Percentiles rank a stretch among this genome's conserved stretches.
These are phyloP conservation scores for Pneumocystis canis DNA, from an alignment of 1,139 yeast species.

Conservation along the genomic window DNA sequence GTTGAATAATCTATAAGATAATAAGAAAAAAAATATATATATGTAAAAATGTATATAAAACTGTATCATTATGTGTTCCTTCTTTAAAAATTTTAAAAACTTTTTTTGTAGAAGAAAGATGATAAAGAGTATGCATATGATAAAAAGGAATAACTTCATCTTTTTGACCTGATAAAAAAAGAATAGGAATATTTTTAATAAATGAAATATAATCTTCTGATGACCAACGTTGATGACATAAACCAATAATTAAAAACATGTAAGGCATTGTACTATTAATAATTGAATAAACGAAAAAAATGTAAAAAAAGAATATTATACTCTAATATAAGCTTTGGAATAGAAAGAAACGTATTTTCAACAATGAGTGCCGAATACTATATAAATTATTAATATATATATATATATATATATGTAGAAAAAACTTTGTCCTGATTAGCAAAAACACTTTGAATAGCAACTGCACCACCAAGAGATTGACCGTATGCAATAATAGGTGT, in stretches of 20 bases:
- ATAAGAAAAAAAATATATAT: neutral
- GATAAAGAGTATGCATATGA: conserved; percentile 57
- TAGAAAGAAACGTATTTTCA: conserved; percentile 75
- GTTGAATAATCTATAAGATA: neutral
- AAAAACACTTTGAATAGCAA: conserved; percentile 68
- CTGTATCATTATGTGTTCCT: neutral
- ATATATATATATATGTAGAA: conserved; percentile 14
- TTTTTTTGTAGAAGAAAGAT: conserved; percentile 25
- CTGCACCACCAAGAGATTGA: conserved; percentile 90
- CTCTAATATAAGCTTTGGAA: conserved; percentile 65
- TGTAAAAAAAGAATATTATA: neutral
- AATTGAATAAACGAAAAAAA: neutral
- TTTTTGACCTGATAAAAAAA: conserved; percentile 55
- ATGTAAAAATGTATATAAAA: neutral
- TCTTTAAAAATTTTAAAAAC: conserved; percentile 1
- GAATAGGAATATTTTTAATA: conserved; percentile 47
- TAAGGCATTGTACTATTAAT: conserved; percentile 38
- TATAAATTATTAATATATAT: neutral
- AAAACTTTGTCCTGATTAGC: conserved; percentile 25
- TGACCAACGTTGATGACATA: conserved; percentile 76
- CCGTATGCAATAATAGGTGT: conserved; percentile 64
- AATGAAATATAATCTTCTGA: conserved; percentile 47
- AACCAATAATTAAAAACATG: conserved; percentile 38
- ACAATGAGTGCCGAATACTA: conserved; percentile 47
- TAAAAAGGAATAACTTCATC: conserved; percentile 88